phyloP scores from a whole-genome alignment of 352 stramenopile species.

The Pelagophyceae sp. region DNA sequence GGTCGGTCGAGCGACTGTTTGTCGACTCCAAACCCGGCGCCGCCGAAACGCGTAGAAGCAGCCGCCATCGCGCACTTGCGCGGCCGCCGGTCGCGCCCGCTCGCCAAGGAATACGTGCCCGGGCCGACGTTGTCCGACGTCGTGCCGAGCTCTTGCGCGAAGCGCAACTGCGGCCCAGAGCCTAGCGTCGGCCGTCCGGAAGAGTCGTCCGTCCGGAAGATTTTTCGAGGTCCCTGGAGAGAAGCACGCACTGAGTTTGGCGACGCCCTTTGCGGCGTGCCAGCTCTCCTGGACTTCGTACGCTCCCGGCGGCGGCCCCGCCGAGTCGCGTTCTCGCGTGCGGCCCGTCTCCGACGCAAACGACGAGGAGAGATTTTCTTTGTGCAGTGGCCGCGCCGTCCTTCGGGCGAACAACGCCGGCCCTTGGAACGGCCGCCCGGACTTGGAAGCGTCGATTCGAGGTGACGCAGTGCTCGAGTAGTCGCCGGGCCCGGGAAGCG shows the following conservation, averaged over 20 bases:
- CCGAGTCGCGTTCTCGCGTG: background rate
- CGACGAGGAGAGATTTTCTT: background rate
- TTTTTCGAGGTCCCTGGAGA: too few relatives aligned
- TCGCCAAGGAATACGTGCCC: background rate
- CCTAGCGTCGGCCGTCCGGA: too few relatives aligned
- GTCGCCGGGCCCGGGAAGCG: too few relatives aligned
- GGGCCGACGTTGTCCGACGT: conserved; percentile 1
- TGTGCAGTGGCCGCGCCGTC: too few relatives aligned
- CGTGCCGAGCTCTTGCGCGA: background rate
- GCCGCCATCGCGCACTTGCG: background rate
- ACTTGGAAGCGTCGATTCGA: too few relatives aligned
- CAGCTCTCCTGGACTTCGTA: background rate
- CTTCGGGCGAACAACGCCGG: too few relatives aligned
- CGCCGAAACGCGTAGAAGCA: background rate
- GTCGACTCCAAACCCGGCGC: background rate
- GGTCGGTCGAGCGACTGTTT: background rate
- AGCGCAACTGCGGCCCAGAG: background rate
- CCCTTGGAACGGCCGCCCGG: too few relatives aligned
- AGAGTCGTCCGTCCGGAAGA: too few relatives aligned
- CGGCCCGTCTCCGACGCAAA: background rate
- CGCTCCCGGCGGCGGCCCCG: background rate
- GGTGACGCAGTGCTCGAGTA: too few relatives aligned
- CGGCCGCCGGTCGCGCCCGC: background rate
- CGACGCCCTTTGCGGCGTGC: background rate
- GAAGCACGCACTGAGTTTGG: too few relatives aligned